A percentile compares a stretch with the other conserved stretches of the same genome.
Conservation (phyloP, 2,329 filamentous ascomycete species). For the Ophiostoma ips region DNA sequence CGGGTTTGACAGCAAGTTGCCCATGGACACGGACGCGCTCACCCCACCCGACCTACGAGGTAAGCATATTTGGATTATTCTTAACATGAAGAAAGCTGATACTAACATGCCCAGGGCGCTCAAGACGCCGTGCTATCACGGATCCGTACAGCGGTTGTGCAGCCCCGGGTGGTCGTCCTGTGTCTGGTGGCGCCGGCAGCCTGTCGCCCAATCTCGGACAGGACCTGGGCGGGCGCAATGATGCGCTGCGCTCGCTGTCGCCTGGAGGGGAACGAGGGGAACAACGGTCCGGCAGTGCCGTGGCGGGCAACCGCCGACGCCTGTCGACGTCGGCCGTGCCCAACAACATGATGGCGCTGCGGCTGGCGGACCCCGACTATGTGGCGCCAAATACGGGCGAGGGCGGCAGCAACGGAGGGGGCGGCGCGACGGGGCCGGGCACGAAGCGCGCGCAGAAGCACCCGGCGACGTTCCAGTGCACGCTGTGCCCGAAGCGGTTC, state of each 20-base stretch:
- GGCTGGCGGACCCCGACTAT: constrained; percentile 77
- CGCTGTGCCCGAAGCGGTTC: constrained; percentile 84
- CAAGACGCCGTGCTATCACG: constrained; percentile 41
- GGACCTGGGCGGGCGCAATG: constrained; percentile 24
- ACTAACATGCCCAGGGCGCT: constrained; percentile 28
- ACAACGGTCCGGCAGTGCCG: constrained; percentile 34
- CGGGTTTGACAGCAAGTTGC: constrained; percentile 48
- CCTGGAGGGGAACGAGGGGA: no score
- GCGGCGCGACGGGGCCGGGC: constrained; percentile 38
- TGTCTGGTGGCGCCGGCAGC: constrained; percentile 24
- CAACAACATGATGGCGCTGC: constrained; percentile 63
- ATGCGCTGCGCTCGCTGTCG: constrained; percentile 42
- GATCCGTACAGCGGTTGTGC: constrained; percentile 43
- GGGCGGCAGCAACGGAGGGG: constrained; percentile 33
- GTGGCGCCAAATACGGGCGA: constrained; percentile 53
- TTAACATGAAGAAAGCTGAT: no score
- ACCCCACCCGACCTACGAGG: constrained; percentile 60
- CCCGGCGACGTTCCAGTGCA: constrained; percentile 92
- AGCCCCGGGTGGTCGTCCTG: constrained; percentile 23
- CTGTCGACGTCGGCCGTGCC: constrained; percentile 51
- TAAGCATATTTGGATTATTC: no score
- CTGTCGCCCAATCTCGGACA: constrained; percentile 33
- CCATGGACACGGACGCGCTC: constrained; percentile 61
- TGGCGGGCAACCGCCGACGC: constrained; percentile 35
- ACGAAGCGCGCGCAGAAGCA: constrained; percentile 90